Evolutionary conservation across 352 stramenopile species (phyloP).

Genomic region (Pythium utonaiense): DNA sequence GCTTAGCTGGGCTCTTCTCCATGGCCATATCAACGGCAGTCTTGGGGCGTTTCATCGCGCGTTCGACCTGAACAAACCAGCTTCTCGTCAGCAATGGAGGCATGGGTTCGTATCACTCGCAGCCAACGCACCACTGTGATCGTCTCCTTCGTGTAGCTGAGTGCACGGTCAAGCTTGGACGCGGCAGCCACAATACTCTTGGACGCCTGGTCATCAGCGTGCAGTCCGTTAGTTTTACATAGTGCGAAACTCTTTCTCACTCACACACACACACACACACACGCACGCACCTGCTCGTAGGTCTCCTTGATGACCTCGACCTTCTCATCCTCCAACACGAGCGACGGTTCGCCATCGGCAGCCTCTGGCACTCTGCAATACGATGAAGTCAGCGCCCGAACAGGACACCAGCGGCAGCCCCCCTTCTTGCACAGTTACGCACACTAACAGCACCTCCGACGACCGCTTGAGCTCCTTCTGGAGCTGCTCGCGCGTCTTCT

Average conservation of each 20-base stretch:
- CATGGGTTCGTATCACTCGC: no score
- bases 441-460: constrained; percentile 48
- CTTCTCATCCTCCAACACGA: constrained; percentile 39
- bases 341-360: constrained; percentile 28
- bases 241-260: no score
- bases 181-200: constrained; percentile 51
- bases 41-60: constrained; percentile 75
- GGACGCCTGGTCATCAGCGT: constrained; percentile 36
- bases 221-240: no score
- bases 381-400: no score
- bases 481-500: constrained; percentile 48
- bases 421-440: neutral
- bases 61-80: constrained; percentile 42
- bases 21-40: constrained; percentile 67
- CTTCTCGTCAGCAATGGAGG: neutral
- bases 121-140: constrained; percentile 55
- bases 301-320: constrained; percentile 45
- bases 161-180: constrained; percentile 48
- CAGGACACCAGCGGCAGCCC: neutral
- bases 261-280: neutral
- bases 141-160: constrained; percentile 61
- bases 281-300: constrained; percentile 43
- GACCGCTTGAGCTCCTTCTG: constrained; percentile 53
- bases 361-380: constrained; percentile 1
- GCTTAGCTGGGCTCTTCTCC: constrained; percentile 64